Evolutionary conservation across 176 grass and related monocot genomes (phyloP), one percentile per base, ranked within the genome.

Genomic region (Aegilops bicornis): DNA sequence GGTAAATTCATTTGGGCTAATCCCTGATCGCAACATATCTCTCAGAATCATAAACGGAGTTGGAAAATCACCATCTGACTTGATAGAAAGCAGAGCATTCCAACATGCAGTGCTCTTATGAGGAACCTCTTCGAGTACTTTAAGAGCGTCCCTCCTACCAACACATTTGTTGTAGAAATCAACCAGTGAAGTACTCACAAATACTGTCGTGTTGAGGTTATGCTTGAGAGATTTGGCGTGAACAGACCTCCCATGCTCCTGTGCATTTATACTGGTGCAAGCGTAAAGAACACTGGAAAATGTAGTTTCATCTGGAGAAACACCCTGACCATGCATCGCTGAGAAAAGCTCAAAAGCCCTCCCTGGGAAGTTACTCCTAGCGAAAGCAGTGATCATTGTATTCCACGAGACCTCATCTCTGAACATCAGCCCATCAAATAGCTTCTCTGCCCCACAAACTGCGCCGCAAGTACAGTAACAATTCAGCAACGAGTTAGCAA

Each of bases 351-450:
- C 85, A 42, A 98, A 81, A 59, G 88, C 90, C 42, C 81, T 90
- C 59, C 84, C 68, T 17, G 86, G 86, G 74, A 80, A 39, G 40
- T 73, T 72, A 39, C 81, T 92, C 77, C 75, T 92, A 35, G 86
- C 73, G 65, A 91, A 92, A 65, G 87, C 78, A 10, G 86, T 37
- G 85, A 91, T 85, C 91, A 98, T 89, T 16, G 91, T 93, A 84
- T 92, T 95, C 91, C 92, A 97, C 48, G 90, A 93, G 84, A 90
- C 82, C 45, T 77, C 47, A 50, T 95, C 91, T 73, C 92, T 82
- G 43, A 67, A 43, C 7, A 45, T 16, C 59, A 95, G 42, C 17
- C 66, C 79, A 25, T 84, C 1, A 56, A 97, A 95, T 4, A 95
- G 75, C 32, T 82, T 80, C 73, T 95, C 88, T 11, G 88, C 86